Conservation (phyloP, 2,329 filamentous ascomycete species). For the Sclerotinia trifoliorum region DNA sequence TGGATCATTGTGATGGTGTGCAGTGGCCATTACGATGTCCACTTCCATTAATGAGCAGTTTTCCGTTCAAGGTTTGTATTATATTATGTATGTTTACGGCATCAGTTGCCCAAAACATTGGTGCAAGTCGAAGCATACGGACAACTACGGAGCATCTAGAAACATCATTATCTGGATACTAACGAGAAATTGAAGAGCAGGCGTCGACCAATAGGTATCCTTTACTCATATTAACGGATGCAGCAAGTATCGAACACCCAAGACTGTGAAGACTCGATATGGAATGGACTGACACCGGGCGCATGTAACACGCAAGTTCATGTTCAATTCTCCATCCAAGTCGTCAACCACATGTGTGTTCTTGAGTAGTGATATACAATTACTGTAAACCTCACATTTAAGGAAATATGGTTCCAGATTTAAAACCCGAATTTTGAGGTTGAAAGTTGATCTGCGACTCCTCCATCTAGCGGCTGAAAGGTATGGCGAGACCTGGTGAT, state of each 20-base stretch:
- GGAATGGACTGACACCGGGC: background rate
- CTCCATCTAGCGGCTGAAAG: background rate
- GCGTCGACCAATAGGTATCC: background rate
- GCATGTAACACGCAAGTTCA: background rate
- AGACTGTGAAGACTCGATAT: background rate
- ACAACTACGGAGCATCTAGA: background rate
- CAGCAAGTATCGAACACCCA: background rate
- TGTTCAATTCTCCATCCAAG: background rate
- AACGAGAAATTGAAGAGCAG: background rate
- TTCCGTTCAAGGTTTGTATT: background rate
- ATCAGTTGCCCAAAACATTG: background rate
- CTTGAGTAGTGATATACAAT: background rate
- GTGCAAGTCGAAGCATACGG: background rate
- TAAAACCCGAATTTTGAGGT: background rate
- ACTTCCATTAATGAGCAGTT: background rate
- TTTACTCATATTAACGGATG: background rate
- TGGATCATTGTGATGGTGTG: background rate
- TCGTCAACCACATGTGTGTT: conserved; percentile 11
- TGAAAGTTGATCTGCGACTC: background rate
- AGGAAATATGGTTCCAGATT: background rate
- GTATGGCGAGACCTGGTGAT: background rate
- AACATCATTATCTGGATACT: background rate
- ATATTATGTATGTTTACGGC: background rate
- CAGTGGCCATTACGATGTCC: background rate
- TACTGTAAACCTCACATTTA: background rate